phyloP scores from a whole-genome alignment of 225 moss, liverwort and hornwort genomes.

The Marchantia paleacea region DNA sequence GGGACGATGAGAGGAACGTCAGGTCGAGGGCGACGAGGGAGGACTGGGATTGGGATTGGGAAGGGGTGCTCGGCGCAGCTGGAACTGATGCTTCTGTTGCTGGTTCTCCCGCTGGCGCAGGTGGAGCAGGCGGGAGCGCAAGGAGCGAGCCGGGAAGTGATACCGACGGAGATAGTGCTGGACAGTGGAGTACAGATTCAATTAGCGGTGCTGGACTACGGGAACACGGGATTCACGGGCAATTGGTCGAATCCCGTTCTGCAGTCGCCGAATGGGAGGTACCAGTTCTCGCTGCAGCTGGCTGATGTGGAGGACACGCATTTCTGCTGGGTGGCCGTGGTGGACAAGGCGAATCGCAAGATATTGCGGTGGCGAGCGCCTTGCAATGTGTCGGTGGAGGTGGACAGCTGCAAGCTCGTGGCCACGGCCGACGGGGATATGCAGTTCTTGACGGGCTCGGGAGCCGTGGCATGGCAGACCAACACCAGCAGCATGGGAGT shows the following conservation, averaged over 20 bases:
- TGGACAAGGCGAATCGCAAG: neutral
- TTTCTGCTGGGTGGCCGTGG: slow-evolving; percentile 7
- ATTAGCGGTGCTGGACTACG: neutral
- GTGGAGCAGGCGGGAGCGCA: no score
- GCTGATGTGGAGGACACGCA: neutral
- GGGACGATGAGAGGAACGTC: no score
- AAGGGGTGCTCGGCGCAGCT: no score
- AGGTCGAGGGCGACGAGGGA: no score
- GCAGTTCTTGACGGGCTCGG: neutral
- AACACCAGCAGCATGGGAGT: neutral
- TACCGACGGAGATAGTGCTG: neutral
- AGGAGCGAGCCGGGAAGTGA: no score
- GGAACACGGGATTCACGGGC: neutral
- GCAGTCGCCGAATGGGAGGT: neutral
- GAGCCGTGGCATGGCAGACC: neutral
- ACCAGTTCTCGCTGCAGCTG: slow-evolving; percentile 7
- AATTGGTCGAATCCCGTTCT: neutral
- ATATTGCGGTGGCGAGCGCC: neutral
- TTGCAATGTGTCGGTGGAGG: neutral
- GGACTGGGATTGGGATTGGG: no score
- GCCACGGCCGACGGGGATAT: neutral
- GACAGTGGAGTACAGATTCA: neutral
- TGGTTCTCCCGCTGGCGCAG: no score
- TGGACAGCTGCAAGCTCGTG: neutral
- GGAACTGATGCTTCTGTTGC: no score